phyloP scores from a whole-genome alignment of 2,329 filamentous ascomycete genomes.

The Botryotinia convoluta region DNA sequence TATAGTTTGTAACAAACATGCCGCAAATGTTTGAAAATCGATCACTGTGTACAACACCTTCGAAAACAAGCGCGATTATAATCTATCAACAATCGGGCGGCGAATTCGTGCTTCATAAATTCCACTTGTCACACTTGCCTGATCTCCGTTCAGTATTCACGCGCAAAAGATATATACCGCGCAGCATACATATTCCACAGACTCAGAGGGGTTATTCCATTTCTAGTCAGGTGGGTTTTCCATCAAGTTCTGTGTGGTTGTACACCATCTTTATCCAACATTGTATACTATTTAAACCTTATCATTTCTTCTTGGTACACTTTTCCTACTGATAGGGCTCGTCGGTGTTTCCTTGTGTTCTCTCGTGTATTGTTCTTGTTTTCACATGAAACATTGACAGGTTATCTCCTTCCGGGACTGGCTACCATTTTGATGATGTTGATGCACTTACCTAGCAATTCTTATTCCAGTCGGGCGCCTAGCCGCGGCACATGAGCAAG shows the following conservation, averaged over 20 bases:
- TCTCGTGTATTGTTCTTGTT: neutral
- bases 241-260: neutral
- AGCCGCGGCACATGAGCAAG: neutral
- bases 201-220: neutral
- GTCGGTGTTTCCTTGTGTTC: neutral
- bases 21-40: constrained; percentile 25
- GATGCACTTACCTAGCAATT: neutral
- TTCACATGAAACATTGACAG: neutral
- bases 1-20: constrained; percentile 27
- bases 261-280: constrained; percentile 9
- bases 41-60: constrained; percentile 29
- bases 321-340: neutral
- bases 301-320: neutral
- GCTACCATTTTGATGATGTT: neutral
- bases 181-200: neutral
- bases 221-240: neutral
- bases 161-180: neutral
- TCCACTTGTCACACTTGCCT: neutral
- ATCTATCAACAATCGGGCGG: neutral
- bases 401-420: neutral
- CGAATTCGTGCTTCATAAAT: neutral
- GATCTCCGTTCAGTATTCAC: neutral
- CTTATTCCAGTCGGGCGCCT: neutral
- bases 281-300: constrained; percentile 2
- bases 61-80: constrained; percentile 9